phyloP scores from a whole-genome alignment of 2,329 filamentous ascomycete genomes.

The Fusarium nematophilum region DNA sequence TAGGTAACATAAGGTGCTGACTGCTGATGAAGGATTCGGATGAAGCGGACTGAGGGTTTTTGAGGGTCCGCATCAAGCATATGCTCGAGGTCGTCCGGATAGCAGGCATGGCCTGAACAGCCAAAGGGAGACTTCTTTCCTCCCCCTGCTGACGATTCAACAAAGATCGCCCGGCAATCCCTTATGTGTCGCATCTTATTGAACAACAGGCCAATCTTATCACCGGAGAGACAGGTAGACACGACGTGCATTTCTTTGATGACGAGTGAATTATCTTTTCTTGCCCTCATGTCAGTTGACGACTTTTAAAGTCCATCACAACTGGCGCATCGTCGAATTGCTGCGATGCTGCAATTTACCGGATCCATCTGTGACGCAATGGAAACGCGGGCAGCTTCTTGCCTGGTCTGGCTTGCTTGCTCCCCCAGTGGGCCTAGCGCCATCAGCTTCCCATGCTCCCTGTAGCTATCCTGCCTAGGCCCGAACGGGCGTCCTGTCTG shows the following conservation, averaged over 20 bases:
- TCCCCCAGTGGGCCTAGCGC: constrained; percentile 29
- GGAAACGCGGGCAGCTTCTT: constrained; percentile 1
- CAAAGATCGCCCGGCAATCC: constrained; percentile 20
- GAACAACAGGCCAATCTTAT: constrained; percentile 16
- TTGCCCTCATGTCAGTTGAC: neutral
- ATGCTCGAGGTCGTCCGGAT: neutral
- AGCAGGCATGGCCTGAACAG: no score
- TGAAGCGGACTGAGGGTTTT: constrained; percentile 2
- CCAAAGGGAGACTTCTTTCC: constrained; percentile 16
- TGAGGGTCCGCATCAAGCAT: neutral
- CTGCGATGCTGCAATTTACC: constrained; percentile 12
- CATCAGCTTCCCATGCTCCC: constrained; percentile 22
- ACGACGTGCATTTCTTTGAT: constrained; percentile 10
- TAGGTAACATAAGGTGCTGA: constrained; percentile 30
- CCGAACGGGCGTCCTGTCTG: constrained; percentile 8
- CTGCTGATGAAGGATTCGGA: constrained; percentile 14
- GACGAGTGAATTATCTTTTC: constrained; percentile 18
- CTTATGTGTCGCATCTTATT: neutral
- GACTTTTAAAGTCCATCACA: neutral
- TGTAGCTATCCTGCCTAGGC: constrained; percentile 29
- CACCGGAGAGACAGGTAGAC: constrained; percentile 3
- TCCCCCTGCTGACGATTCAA: constrained; percentile 21
- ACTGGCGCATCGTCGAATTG: constrained; percentile 19
- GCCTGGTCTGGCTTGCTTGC: constrained; percentile 3
- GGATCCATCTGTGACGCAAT: constrained; percentile 40